Conservation (phyloP, 306 rosid species). For the Glycine latifolia region DNA sequence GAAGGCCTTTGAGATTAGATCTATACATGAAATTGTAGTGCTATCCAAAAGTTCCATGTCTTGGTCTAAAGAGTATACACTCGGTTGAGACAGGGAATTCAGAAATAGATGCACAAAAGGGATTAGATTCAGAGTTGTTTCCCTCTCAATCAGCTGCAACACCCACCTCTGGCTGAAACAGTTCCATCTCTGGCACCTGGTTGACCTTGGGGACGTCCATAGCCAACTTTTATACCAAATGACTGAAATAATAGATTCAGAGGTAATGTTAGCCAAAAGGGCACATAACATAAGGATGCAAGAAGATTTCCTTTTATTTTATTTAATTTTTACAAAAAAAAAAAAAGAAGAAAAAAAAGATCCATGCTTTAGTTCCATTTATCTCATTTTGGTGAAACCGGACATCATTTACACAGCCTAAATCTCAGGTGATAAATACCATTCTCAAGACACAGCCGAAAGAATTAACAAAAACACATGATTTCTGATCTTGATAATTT, state of each 20-base stretch:
- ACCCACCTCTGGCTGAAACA: slow-evolving; percentile 71
- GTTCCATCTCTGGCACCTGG: slow-evolving; percentile 81
- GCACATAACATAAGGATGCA: background rate
- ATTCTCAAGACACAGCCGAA: background rate
- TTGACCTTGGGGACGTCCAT: slow-evolving; percentile 80
- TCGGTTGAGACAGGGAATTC: slow-evolving; percentile 42
- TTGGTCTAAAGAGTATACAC: slow-evolving; percentile 42
- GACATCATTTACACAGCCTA: no score
- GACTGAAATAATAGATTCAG: slow-evolving; percentile 59
- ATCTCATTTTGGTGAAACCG: no score
- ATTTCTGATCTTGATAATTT: slow-evolving; percentile 9
- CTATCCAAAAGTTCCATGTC: slow-evolving; percentile 46
- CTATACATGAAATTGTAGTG: slow-evolving; percentile 62
- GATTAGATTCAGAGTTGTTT: slow-evolving; percentile 43
- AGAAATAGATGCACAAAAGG: slow-evolving; percentile 45
- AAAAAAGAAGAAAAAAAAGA: background rate
- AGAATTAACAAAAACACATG: background rate
- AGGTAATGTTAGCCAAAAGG: no score
- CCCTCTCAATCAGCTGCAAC: slow-evolving; percentile 63
- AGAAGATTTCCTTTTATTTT: background rate
- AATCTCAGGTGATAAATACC: slow-evolving; percentile 6
- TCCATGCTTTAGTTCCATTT: slow-evolving; percentile 3
- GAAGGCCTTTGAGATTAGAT: slow-evolving; percentile 46
- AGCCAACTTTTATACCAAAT: slow-evolving; percentile 88
- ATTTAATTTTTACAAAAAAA: background rate